Evolutionary conservation across 345 rosid species (phyloP).

Genomic region (Cardiospermum halicacabum): DNA sequence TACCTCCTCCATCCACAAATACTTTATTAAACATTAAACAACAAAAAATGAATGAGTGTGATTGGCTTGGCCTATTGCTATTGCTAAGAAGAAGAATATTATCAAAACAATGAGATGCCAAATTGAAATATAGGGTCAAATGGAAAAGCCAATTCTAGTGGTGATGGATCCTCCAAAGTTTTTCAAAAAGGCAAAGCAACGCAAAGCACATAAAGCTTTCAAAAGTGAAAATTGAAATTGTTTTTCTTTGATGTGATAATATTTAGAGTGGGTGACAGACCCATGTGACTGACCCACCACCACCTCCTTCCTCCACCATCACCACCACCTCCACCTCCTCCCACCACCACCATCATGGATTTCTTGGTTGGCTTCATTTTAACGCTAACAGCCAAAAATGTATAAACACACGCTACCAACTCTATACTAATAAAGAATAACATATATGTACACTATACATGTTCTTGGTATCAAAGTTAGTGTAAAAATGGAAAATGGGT

Average conservation of each 20-base stretch:
- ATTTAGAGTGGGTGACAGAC: slow-evolving; percentile 54
- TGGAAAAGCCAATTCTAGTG: slow-evolving; percentile 10
- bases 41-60: slow-evolving; percentile 1
- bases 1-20: background rate
- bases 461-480: slow-evolving; percentile 15
- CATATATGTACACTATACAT: slow-evolving; percentile 16
- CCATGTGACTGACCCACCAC: slow-evolving; percentile 83
- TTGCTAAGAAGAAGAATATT: slow-evolving; percentile 13
- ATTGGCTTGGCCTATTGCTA: background rate
- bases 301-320: no score
- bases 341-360: slow-evolving; percentile 32
- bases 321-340: slow-evolving; percentile 26
- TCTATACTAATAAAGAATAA: no score
- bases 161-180: slow-evolving; percentile 22
- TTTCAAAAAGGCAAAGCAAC: slow-evolving; percentile 18
- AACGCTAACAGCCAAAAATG: slow-evolving; percentile 92
- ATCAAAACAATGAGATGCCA: slow-evolving; percentile 11
- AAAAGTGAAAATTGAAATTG: slow-evolving; percentile 3
- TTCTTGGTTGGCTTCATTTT: slow-evolving; percentile 77
- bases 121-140: background rate
- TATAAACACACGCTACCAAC: slow-evolving; percentile 38
- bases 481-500: slow-evolving; percentile 4
- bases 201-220: slow-evolving; percentile 21
- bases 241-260: slow-evolving; percentile 5
- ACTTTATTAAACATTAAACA: background rate